A percentile compares a stretch with the other conserved stretches of the same genome.
Evolutionary conservation across 2,329 filamentous ascomycete species (phyloP).

Genomic region (Fonsecaea erecta): DNA sequence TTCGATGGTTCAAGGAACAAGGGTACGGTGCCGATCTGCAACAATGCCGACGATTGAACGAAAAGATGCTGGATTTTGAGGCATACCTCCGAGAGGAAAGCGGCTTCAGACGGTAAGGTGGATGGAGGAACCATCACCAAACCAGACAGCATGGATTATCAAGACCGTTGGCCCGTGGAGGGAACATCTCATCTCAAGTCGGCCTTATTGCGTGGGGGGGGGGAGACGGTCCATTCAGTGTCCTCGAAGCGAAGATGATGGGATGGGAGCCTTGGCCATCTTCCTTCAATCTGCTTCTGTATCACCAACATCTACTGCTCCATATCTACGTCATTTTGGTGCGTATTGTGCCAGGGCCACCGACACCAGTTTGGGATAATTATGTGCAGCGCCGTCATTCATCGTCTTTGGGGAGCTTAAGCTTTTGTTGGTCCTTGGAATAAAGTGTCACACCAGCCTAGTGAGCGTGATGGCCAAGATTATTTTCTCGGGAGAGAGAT

Average conservation of each 20-base stretch:
- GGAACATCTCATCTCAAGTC: slow-evolving; percentile 5
- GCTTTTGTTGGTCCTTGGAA: slow-evolving; percentile 2
- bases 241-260: neutral
- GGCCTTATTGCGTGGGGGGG: neutral
- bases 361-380: neutral
- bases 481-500: neutral
- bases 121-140: neutral
- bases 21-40: slow-evolving; percentile 55
- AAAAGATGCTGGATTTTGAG: slow-evolving; percentile 53
- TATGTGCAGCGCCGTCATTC: neutral
- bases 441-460: slow-evolving; percentile 17
- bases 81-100: slow-evolving; percentile 57
- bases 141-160: neutral
- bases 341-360: neutral
- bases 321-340: slow-evolving; percentile 12
- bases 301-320: neutral
- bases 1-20: slow-evolving; percentile 56
- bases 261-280: slow-evolving; percentile 2
- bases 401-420: neutral
- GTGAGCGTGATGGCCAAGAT: slow-evolving; percentile 7
- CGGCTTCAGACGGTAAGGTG: slow-evolving; percentile 40
- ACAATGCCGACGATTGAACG: slow-evolving; percentile 50
- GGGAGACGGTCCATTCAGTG: neutral
- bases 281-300: slow-evolving; percentile 9
- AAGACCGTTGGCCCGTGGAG: neutral